Percentiles rank a stretch among this genome's conserved stretches.
These are phyloP conservation scores for Arachis hypogaea DNA, from an alignment of 306 rosid genomes.

Conservation along the genomic window DNA sequence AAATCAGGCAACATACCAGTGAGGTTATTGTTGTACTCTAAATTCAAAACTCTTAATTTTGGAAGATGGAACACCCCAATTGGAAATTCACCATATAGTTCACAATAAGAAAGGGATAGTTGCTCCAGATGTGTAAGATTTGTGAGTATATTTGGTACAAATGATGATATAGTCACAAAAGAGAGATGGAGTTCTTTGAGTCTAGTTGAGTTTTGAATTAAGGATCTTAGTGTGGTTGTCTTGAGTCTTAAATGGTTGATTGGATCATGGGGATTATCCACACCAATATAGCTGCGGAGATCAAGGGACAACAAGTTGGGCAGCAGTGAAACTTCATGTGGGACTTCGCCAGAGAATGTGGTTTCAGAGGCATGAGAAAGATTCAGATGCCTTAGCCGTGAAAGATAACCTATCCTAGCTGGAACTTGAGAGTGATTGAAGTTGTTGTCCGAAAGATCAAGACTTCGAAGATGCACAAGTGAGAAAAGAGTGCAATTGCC, in stretches of 20 bases:
- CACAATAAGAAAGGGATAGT: neutral
- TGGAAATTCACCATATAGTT: slow-evolving; percentile 38
- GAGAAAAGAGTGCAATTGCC: too few species aligned
- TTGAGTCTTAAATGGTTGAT: slow-evolving; percentile 15
- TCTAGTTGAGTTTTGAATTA: slow-evolving; percentile 34
- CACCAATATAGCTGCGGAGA: neutral
- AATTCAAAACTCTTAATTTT: neutral
- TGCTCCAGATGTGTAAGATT: slow-evolving; percentile 30
- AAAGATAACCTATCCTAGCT: too few species aligned
- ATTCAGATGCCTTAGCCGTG: too few species aligned
- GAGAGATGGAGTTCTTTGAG: neutral
- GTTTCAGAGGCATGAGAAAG: neutral
- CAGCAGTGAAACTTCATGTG: slow-evolving; percentile 29
- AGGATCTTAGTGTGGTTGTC: slow-evolving; percentile 5
- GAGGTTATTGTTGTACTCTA: neutral
- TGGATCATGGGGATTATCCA: neutral
- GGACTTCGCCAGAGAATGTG: slow-evolving; percentile 8
- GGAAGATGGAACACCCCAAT: slow-evolving; percentile 36
- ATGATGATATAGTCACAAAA: slow-evolving; percentile 12
- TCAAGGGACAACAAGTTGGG: slow-evolving; percentile 27
- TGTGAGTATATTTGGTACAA: slow-evolving; percentile 36
- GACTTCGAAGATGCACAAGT: too few species aligned
- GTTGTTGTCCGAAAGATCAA: too few species aligned
- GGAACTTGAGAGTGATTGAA: too few species aligned
- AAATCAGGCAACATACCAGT: slow-evolving; percentile 44